Base-by-base conservation (phyloP, 305 asterid genomes). In the Fraxinus greggii region DNA sequence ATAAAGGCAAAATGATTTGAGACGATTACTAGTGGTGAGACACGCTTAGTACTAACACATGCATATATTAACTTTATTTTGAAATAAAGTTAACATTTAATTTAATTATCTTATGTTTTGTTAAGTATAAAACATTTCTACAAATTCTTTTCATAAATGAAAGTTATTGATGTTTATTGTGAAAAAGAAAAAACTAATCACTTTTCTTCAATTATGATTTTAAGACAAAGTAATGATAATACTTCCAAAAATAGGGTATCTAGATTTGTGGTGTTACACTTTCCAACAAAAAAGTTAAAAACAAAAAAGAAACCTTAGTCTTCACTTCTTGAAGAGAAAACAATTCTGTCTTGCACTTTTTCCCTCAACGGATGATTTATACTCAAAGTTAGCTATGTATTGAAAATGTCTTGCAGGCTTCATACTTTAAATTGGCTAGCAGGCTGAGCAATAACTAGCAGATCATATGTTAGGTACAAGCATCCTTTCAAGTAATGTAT, bases 351-450 rank as follows among this genome's bases (percentile, higher is more conserved):
- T 51, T 13, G 10, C 38, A 69, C 72, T 26, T 24, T 23, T 23
- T 24, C 72, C 72, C n/a, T 26, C 19, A 1, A 26, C 31, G n/a
- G 72, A 63, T 29, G 75, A 70, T 29, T 70, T 70, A 70, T 24
- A 6, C 10, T 65, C 12, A 8, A 65, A 26, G 23, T 69, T 69
- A 15, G 40, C 75, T 5, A 70, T 15, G 3, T 15, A 70, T 17
- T 31, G 42, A 65, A 65, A 65, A 23, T 65, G 8, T 65, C n/a
- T 23, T 9, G 26, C 76, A 6, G 4, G 76, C 2, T 31, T 29
- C 76, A 70, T 54, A 45, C 26, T 45, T 76, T 54, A 76, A 76
- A 76, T 13, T 3, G 36, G 79, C 26, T 28, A 24, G 77, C 77
- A 40, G 56, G 76, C 80, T 38, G 51, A 28, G 48, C 72, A 19